Evolutionary conservation across 345 rosid genomes (phyloP).

Genomic region (Stellera chamaejasme): DNA sequence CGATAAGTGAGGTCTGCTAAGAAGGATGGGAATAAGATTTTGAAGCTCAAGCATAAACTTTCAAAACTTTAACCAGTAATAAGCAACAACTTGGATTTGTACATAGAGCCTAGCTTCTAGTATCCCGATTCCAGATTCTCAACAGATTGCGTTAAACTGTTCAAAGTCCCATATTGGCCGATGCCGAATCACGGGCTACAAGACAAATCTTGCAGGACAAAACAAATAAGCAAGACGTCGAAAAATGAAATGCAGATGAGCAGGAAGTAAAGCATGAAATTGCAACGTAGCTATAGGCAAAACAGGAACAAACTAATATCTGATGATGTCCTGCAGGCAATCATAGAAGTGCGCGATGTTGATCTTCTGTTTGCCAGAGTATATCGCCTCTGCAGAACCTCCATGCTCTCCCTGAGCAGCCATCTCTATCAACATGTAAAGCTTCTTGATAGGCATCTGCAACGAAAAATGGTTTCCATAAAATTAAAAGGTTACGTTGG

Average conservation of each 20-base stretch:
- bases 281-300: not conserved
- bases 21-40: too few species aligned
- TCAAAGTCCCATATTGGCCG: too few species aligned
- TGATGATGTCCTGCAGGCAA: slow-evolving; percentile 68
- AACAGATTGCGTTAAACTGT: too few species aligned
- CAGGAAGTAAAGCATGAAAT: not conserved
- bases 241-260: not conserved
- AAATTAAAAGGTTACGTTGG: not conserved
- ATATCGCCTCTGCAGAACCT: slow-evolving; percentile 71
- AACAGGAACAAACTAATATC: slow-evolving; percentile 24
- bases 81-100: too few species aligned
- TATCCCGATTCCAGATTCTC: too few species aligned
- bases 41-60: too few species aligned
- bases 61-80: too few species aligned
- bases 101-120: too few species aligned
- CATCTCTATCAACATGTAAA: slow-evolving; percentile 87
- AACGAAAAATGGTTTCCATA: not conserved
- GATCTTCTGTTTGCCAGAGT: slow-evolving; percentile 62
- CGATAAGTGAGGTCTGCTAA: too few species aligned
- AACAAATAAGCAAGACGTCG: not conserved
- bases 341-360: slow-evolving; percentile 61
- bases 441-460: slow-evolving; percentile 63
- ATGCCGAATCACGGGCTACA: not conserved
- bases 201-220: not conserved
- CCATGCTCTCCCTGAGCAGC: slow-evolving; percentile 90